Evolutionary conservation across 441 rosid species (phyloP).

Genomic region (Brassica balearica): DNA sequence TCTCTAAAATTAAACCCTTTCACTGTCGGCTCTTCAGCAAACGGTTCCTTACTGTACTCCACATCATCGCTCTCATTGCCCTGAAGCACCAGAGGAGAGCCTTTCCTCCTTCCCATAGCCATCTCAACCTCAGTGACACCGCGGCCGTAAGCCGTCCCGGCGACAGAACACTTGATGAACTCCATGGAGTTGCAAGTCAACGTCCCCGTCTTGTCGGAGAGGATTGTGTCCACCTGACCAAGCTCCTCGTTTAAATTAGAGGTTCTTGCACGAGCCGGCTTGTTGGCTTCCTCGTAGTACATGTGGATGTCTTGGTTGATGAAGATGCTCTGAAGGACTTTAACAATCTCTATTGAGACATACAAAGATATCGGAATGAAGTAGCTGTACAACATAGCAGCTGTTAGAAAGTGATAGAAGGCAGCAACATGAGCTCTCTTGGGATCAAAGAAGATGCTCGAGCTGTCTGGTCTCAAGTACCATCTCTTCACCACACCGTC

Average conservation of each 20-base stretch:
- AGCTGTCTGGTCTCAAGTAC: constrained; percentile 85
- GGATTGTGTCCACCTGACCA: constrained; percentile 89
- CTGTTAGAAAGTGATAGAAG: constrained; percentile 73
- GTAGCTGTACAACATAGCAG: constrained; percentile 80
- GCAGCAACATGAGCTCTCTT: constrained; percentile 59
- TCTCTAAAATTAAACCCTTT: constrained; percentile 87
- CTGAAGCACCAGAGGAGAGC: too few species aligned
- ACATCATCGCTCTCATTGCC: constrained; percentile 25
- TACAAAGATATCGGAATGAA: constrained; percentile 92
- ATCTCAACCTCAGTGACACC: constrained; percentile 37
- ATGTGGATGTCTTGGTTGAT: constrained; percentile 81
- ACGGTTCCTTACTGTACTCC: constrained; percentile 46
- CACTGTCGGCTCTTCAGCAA: constrained; percentile 48
- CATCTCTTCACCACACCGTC: constrained; percentile 82
- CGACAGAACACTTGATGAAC: constrained; percentile 86
- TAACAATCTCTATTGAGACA: constrained; percentile 92
- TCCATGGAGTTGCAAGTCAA: constrained; percentile 97
- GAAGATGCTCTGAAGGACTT: constrained; percentile 81
- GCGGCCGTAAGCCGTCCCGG: constrained; percentile 83
- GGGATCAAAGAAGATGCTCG: constrained; percentile 73
- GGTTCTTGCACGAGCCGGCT: constrained; percentile 90
- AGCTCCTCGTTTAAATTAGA: constrained; percentile 97
- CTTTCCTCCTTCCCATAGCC: too few species aligned
- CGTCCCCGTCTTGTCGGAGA: constrained; percentile 95
- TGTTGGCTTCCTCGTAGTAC: constrained; percentile 84